Percentiles rank a stretch among this genome's conserved stretches.
Evolutionary conservation across 169 alveolate species (phyloP).

Genomic region (Eimeria falciformis): DNA sequence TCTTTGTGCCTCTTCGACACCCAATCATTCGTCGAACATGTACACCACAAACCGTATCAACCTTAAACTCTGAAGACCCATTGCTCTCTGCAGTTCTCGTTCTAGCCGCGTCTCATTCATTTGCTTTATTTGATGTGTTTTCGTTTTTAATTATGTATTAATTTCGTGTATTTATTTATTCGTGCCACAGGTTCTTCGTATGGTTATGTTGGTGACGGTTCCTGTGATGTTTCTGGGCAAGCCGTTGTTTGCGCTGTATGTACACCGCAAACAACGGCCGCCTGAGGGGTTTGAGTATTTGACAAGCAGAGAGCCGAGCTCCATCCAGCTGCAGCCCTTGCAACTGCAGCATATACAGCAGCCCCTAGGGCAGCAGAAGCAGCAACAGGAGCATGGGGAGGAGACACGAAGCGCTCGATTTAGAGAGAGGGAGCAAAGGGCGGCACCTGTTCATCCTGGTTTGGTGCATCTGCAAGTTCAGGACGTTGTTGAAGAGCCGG

Average conservation of each 20-base stretch:
- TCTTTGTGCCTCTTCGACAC: slow-evolving; percentile 79
- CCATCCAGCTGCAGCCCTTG: neutral
- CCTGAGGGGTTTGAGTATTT: neutral
- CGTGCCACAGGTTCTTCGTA: slow-evolving; percentile 79
- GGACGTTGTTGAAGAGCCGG: neutral
- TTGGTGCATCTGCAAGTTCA: slow-evolving; percentile 6
- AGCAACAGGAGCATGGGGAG: neutral
- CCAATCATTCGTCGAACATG: slow-evolving; percentile 83
- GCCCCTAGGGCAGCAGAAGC: neutral
- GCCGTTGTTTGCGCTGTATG: slow-evolving; percentile 87
- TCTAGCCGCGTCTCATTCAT: too few species aligned
- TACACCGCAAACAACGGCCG: neutral
- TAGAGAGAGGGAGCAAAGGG: too few species aligned
- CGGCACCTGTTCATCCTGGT: neutral
- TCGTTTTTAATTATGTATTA: too few species aligned
- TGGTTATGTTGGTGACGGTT: slow-evolving; percentile 89
- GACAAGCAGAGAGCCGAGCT: neutral
- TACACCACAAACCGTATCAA: slow-evolving; percentile 51
- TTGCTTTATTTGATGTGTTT: too few species aligned
- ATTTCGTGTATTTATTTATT: too few species aligned
- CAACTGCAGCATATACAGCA: neutral
- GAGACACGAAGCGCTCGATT: too few species aligned
- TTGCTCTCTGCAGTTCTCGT: too few species aligned
- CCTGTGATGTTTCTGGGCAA: slow-evolving; percentile 97
- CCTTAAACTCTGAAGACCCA: neutral